phyloP scores from a whole-genome alignment of 83 land plant species.

The Picea abies region DNA sequence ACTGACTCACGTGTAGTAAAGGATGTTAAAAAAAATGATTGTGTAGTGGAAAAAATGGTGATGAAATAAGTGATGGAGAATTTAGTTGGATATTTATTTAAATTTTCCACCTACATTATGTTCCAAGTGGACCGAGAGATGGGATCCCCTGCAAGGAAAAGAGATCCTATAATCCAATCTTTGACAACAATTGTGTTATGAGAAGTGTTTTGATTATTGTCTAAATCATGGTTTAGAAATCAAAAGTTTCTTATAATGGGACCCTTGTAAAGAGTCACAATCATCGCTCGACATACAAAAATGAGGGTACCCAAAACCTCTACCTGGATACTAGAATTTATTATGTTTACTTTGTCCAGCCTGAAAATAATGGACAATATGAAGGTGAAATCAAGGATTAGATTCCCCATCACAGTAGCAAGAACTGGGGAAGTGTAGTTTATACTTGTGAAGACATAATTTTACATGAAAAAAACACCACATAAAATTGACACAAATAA shows the following conservation, averaged over 20 bases:
- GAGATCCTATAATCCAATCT: constrained; percentile 38
- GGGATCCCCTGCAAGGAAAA: constrained; percentile 36
- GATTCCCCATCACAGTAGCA: constrained; percentile 39
- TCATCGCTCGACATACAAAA: constrained; percentile 35
- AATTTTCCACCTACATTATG: constrained; percentile 33
- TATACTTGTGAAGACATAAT: constrained; percentile 29
- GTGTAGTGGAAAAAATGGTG: constrained; percentile 35
- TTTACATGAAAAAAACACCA: constrained; percentile 8
- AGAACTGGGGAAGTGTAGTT: constrained; percentile 39
- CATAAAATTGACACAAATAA: too few relatives aligned
- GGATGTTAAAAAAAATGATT: constrained; percentile 25
- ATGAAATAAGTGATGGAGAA: constrained; percentile 27
- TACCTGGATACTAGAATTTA: constrained; percentile 33
- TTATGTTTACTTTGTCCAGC: constrained; percentile 39
- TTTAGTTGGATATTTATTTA: constrained; percentile 42
- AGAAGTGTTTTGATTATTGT: neutral
- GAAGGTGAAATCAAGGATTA: constrained; percentile 46
- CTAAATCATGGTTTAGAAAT: neutral
- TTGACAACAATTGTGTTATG: neutral
- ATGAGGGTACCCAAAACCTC: constrained; percentile 40
- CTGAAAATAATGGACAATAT: constrained; percentile 34
- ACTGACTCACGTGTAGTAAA: constrained; percentile 20
- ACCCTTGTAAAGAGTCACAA: constrained; percentile 37
- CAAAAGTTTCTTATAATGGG: constrained; percentile 9
- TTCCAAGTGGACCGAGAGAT: constrained; percentile 35